Evolutionary conservation across 2,329 filamentous ascomycete species (phyloP), one percentile per base, ranked within the genome.

Genomic region (Ascochyta viciae-villosae): DNA sequence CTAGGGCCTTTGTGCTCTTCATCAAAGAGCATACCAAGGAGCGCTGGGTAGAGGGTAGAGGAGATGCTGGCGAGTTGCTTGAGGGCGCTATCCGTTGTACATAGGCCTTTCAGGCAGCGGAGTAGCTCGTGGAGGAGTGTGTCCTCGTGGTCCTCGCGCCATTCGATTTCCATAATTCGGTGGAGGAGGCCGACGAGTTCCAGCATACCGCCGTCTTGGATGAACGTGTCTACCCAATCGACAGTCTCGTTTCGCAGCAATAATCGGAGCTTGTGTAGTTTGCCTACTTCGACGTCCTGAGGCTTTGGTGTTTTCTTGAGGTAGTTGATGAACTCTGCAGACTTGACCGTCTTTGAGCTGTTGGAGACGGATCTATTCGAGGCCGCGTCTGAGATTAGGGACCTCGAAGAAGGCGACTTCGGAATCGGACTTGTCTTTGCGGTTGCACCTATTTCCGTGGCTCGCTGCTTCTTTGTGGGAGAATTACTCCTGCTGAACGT

Each of bases 131-230:
- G 94, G 6, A 99, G 84, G 34, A 99, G 83, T 9, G 89, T 89
- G 72, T 98, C 95, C 77, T 98, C 95, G 69, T 98, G 94, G 68
- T 98, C 95, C 81, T 97, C 95, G 70, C 93, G 91, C 94, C 95
- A 99, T 75, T 98, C 95, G 31, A 99, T 88, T 47, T 89, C 89
- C 85, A 97, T 92, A 66, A 94, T 96, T n/a, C 94, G 87, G 75
- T 96, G 89, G 43, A 98, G 81, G 50, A 98, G 80, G 35, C 85
- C 87, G 33, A 97, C 89, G 60, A 98, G 90, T 75, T 97, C 92
- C 63, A 89, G 86, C 92, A 98, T 96, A 19, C 95, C 95, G 15
- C 91, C 92, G 61, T 93, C 88, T 37, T 87, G 84, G 65, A 98
- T 91, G 73, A 98, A 99, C 12, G 88, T 85, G 72, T 98, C 92